Evolutionary conservation across 2,329 filamentous ascomycete genomes (phyloP).

Genomic region (Alternaria sp.): DNA sequence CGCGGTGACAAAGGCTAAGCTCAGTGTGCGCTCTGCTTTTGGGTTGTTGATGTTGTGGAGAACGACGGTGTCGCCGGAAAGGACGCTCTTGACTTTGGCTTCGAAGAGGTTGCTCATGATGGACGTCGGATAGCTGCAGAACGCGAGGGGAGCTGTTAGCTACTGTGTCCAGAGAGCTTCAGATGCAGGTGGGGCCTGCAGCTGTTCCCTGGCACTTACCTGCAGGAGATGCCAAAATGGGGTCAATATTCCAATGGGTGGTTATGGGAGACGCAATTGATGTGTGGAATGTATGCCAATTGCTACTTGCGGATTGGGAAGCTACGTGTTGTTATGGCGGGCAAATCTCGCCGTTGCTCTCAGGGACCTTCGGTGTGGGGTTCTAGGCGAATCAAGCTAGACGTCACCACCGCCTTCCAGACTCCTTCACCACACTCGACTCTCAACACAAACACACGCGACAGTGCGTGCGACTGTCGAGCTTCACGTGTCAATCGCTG

Average conservation of each 20-base stretch:
- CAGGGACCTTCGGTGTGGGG: slow-evolving; percentile 19
- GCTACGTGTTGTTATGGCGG: slow-evolving; percentile 19
- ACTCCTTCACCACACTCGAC: not conserved
- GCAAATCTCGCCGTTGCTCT: slow-evolving; percentile 17
- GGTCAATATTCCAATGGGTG: not conserved
- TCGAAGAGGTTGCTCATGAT: slow-evolving; percentile 46
- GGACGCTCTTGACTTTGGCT: slow-evolving; percentile 80
- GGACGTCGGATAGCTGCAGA: slow-evolving; percentile 20
- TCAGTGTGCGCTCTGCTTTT: slow-evolving; percentile 81
- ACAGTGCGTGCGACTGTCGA: not conserved
- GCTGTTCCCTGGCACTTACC: slow-evolving; percentile 6
- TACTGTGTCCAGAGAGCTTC: slow-evolving; percentile 31
- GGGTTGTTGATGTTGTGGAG: slow-evolving; percentile 82
- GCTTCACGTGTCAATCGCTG: not conserved
- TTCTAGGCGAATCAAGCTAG: slow-evolving; percentile 17
- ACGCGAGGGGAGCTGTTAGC: slow-evolving; percentile 27
- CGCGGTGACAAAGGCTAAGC: slow-evolving; percentile 89
- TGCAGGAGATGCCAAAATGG: slow-evolving; percentile 10
- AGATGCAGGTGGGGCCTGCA: slow-evolving; percentile 8
- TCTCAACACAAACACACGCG: not conserved
- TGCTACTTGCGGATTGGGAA: slow-evolving; percentile 8
- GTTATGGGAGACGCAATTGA: slow-evolving; percentile 13
- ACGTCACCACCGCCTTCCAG: slow-evolving; percentile 9
- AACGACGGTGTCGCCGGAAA: slow-evolving; percentile 91
- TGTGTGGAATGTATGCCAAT: slow-evolving; percentile 3